Base-by-base conservation (phyloP, 495 filamentous ascomycete species). In the Podospora pseudopauciseta region DNA sequence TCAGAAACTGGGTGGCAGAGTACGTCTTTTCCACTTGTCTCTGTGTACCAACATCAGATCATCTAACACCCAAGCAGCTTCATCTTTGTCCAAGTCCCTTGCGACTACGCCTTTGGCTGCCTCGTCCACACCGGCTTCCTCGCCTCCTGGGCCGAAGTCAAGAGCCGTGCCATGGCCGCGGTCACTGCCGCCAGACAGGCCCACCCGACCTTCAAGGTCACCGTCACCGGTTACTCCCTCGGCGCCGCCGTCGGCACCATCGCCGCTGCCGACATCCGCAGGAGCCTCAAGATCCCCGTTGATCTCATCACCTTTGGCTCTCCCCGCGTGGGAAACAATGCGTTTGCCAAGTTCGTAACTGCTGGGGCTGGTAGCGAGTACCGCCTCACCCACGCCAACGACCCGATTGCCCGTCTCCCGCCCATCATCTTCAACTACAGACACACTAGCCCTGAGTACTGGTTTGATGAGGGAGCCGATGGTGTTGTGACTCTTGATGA, bases 381-480 rank as follows among this genome's bases (percentile, higher is more conserved):
- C 80, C 86, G 91, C 68, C 80, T 90, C 34, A 93, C 91, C 3
- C 89, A 93, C 73, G 72, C 74, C 16, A 80, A 89, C 71, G 91
- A 94, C 76, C 83, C 87, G 1, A 85, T 93, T 0, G 88, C 91
- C 2, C 80, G 84, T 3, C 74, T 91, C 26, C 90, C 91, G 1
- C 88, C 88, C 2, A 69, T 80, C 28, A 5, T 77, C 15, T 65
- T 85, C 27, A 86, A 85, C 19, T 93, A 82, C 76, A 77, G 78
- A 53, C 90, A 93, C 71, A 80, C 85, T 5, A 86, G 82, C 60
- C 90, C 90, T 0, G 91, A 93, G 78, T 92, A 87, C 77, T 93
- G 83, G 83, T 68, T 84, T 9, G 65, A 72, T 5, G 62, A 60
- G 59, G 64, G 60, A 15, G 70, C 65, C n/a, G 76, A 72, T 1